A percentile compares a stretch with the other conserved stretches of the same genome.
Evolutionary conservation across 1,284 basidiomycete species (phyloP).

Genomic region (Phellopilus nigrolimitatus): DNA sequence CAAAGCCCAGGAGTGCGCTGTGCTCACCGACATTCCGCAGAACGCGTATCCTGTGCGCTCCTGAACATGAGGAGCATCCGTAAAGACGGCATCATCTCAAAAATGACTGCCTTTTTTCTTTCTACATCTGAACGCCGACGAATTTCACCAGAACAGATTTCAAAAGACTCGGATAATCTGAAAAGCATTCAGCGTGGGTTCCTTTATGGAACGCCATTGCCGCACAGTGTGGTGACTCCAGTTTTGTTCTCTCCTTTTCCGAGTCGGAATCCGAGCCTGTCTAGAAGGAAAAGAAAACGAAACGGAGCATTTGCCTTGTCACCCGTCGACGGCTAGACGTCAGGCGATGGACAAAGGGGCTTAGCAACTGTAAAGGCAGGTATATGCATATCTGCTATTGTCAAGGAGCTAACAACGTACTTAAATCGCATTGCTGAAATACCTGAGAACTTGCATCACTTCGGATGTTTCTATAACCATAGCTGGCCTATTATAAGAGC

Average conservation of each 20-base stretch:
- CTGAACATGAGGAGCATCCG: conserved; percentile 73
- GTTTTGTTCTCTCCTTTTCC: conserved; percentile 20
- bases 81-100: conserved; percentile 48
- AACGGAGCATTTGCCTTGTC: conserved; percentile 46
- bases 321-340: conserved; percentile 73
- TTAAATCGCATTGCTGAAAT: too few species aligned
- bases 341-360: conserved; percentile 72
- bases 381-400: too few species aligned
- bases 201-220: conserved; percentile 72
- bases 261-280: not conserved
- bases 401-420: too few species aligned
- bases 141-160: not conserved
- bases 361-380: too few species aligned
- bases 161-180: conserved; percentile 28
- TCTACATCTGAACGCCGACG: not conserved
- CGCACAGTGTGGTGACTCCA: conserved; percentile 56
- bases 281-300: conserved; percentile 10
- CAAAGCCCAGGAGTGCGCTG: conserved; percentile 49
- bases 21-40: conserved; percentile 63
- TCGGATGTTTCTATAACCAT: too few species aligned
- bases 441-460: too few species aligned
- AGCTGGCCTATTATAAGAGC: too few species aligned
- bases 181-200: conserved; percentile 67
- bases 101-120: conserved; percentile 28
- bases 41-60: conserved; percentile 72